Evolutionary conservation across 768 basidiomycete genomes (phyloP).

Genomic region (Plicaturopsis crispa): DNA sequence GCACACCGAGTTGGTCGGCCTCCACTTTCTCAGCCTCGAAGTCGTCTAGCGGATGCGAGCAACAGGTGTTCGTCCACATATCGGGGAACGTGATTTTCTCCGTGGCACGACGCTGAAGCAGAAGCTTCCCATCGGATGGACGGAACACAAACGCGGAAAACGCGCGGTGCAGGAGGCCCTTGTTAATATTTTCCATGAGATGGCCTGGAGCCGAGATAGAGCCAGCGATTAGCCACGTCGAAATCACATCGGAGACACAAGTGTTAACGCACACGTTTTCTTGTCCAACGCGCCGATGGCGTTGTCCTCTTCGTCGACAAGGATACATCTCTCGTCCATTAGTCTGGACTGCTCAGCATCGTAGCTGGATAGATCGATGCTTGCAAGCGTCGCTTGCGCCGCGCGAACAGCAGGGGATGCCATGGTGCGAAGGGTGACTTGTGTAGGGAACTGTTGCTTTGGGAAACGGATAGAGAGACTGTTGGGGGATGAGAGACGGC

Average conservation of each 20-base stretch:
- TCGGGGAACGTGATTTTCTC: slow-evolving; percentile 99
- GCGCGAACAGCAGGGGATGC: slow-evolving; percentile 56
- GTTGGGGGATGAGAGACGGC: too few relatives aligned
- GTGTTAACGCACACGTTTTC: slow-evolving; percentile 75
- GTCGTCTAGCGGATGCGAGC: slow-evolving; percentile 93
- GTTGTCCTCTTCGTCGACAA: slow-evolving; percentile 83
- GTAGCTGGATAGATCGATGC: slow-evolving; percentile 74
- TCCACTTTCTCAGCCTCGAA: slow-evolving; percentile 79
- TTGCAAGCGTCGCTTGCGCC: slow-evolving; percentile 57
- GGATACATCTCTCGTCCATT: slow-evolving; percentile 94
- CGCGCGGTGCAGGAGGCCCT: slow-evolving; percentile 91
- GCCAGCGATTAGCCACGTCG: too few relatives aligned
- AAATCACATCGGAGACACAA: slow-evolving; percentile 3
- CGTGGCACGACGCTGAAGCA: slow-evolving; percentile 91
- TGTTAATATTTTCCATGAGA: slow-evolving; percentile 93
- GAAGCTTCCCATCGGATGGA: slow-evolving; percentile 85
- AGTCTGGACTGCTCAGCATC: slow-evolving; percentile 89
- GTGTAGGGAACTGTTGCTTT: not conserved
- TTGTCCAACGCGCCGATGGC: slow-evolving; percentile 87
- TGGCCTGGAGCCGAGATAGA: slow-evolving; percentile 51
- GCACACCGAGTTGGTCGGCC: slow-evolving; percentile 73
- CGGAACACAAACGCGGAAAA: slow-evolving; percentile 98
- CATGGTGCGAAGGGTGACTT: slow-evolving; percentile 25
- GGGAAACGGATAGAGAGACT: not conserved
- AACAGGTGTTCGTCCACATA: slow-evolving; percentile 99